These are phyloP conservation scores for Trametes punicea DNA, from an alignment of 768 basidiomycete genomes.

Conservation along the genomic window DNA sequence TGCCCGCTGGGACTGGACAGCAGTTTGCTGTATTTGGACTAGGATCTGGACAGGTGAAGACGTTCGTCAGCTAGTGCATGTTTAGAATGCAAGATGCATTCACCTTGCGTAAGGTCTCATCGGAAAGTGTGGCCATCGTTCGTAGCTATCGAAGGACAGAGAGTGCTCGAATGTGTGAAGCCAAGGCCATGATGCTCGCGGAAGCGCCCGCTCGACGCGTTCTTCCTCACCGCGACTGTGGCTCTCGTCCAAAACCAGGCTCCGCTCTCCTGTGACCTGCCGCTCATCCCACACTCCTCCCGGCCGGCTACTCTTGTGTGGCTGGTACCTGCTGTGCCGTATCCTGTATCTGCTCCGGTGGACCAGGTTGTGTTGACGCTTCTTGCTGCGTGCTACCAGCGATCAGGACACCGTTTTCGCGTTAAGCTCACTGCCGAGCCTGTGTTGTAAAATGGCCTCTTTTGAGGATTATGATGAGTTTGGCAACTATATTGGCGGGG, in stretches of 20 bases:
- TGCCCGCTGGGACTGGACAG: slow-evolving; percentile 78
- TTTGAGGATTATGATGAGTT: slow-evolving; percentile 88
- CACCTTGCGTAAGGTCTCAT: slow-evolving; percentile 82
- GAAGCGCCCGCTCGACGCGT: slow-evolving; percentile 20
- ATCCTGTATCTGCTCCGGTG: not conserved
- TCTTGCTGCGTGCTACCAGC: not conserved
- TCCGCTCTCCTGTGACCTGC: not conserved
- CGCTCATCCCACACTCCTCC: not conserved
- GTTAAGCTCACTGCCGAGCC: not conserved
- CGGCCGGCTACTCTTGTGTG: not conserved
- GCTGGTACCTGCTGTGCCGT: not conserved
- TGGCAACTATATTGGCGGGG: slow-evolving; percentile 96
- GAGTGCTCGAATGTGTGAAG: not conserved
- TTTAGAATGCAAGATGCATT: not conserved
- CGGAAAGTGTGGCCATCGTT: slow-evolving; percentile 38
- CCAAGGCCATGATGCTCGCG: slow-evolving; percentile 3
- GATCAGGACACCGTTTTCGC: not conserved
- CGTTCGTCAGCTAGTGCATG: not conserved
- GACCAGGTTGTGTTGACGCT: not conserved
- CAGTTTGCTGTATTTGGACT: slow-evolving; percentile 89
- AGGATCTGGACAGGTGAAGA: slow-evolving; percentile 60
- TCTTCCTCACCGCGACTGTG: slow-evolving; percentile 17
- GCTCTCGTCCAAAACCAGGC: slow-evolving; percentile 14
- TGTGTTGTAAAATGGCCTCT: slow-evolving; percentile 43
- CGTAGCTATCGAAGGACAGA: not conserved